phyloP scores from a whole-genome alignment of 331 rosid species.

The Prunus yedoensis region DNA sequence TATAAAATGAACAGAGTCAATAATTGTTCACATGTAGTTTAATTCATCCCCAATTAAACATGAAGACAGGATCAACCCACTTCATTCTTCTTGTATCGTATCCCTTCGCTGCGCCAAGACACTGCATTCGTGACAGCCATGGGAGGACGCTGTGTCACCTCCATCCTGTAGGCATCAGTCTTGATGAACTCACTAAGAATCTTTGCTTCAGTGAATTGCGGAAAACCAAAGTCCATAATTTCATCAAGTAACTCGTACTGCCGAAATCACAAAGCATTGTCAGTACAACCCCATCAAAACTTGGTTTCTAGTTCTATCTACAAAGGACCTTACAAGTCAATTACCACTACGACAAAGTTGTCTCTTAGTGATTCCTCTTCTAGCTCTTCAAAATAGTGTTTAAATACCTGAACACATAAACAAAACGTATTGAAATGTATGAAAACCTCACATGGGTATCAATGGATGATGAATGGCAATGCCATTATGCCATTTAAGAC shows the following conservation, averaged over 20 bases:
- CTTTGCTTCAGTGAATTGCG: constrained; percentile 41
- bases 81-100: constrained; percentile 40
- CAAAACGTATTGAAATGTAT: not conserved
- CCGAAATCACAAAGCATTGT: not conserved
- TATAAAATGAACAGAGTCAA: not conserved
- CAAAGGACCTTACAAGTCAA: constrained; percentile 1
- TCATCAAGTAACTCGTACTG: constrained; percentile 44
- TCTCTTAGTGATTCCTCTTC: constrained; percentile 42
- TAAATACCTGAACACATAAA: constrained; percentile 28
- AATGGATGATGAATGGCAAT: not conserved
- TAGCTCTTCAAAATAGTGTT: constrained; percentile 38
- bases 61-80: constrained; percentile 24
- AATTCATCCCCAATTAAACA: not conserved
- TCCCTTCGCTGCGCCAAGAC: constrained; percentile 47
- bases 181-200: constrained; percentile 40
- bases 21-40: not conserved
- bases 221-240: constrained; percentile 43
- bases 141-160: constrained; percentile 38
- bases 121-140: constrained; percentile 46
- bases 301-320: not conserved
- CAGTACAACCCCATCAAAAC: not conserved
- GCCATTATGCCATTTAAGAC: not conserved
- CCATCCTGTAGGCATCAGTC: constrained; percentile 44
- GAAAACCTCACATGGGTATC: not conserved
- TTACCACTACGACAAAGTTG: constrained; percentile 43